Conservation (phyloP, 805 yeast genomes). For the Cyberlindnera suaveolens region DNA sequence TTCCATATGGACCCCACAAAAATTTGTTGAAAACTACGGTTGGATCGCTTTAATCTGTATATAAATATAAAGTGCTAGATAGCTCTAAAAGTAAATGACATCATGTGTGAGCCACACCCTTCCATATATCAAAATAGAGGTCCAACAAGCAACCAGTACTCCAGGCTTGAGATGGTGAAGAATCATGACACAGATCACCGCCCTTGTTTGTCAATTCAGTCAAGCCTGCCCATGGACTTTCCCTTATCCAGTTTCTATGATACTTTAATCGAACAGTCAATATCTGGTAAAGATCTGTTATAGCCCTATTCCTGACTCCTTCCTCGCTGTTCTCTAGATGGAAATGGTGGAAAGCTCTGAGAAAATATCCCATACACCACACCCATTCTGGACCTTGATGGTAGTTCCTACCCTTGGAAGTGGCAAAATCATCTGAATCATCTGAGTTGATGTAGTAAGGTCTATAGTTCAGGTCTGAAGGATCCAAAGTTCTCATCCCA, state of each 20-base stretch:
- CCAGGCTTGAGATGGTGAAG: slow-evolving; percentile 98
- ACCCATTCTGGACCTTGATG: slow-evolving; percentile 99
- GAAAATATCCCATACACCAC: slow-evolving; percentile 83
- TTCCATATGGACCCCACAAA: too few species aligned
- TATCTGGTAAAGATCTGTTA: slow-evolving; percentile 46
- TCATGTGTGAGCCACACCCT: not conserved
- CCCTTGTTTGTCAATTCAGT: slow-evolving; percentile 88
- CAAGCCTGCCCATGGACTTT: slow-evolving; percentile 90
- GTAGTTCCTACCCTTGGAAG: slow-evolving; percentile 92
- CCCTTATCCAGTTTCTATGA: slow-evolving; percentile 62
- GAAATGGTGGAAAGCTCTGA: slow-evolving; percentile 66
- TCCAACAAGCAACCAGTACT: slow-evolving; percentile 83
- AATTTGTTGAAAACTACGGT: too few species aligned
- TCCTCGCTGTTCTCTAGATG: slow-evolving; percentile 36
- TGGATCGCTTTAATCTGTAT: not conserved
- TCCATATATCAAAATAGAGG: slow-evolving; percentile 61
- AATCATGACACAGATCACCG: slow-evolving; percentile 76
- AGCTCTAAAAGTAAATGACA: too few species aligned
- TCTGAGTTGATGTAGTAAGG: slow-evolving; percentile 81
- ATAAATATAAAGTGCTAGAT: not conserved
- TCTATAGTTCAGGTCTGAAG: slow-evolving; percentile 84
- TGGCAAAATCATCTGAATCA: slow-evolving; percentile 82
- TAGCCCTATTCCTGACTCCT: slow-evolving; percentile 19
- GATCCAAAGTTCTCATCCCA: slow-evolving; percentile 90
- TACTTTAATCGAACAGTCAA: slow-evolving; percentile 54